A percentile compares a stretch with the other conserved stretches of the same genome.
Conservation (phyloP, 106 monocot genomes). For the Cymbidium sinense region DNA sequence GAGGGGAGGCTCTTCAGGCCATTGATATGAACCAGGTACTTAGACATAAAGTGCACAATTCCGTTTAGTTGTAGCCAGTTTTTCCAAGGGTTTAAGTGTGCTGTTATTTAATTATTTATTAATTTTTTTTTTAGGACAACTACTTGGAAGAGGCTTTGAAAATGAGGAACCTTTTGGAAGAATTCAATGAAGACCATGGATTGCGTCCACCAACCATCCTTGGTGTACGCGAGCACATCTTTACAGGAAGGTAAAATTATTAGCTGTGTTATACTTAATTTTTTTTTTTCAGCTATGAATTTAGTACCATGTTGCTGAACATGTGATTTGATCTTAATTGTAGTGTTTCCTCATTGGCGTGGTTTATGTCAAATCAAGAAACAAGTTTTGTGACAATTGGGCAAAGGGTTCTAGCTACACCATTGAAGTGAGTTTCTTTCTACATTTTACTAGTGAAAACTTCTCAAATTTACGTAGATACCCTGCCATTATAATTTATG, state of each 20-base stretch:
- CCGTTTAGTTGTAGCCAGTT: not conserved
- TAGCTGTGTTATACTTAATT: not conserved
- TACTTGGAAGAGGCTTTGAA: constrained; percentile 96
- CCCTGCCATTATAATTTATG: too few relatives aligned
- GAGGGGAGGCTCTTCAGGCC: constrained; percentile 96
- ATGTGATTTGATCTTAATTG: constrained; percentile 11
- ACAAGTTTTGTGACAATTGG: constrained; percentile 97
- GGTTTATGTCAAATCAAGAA: constrained; percentile 98
- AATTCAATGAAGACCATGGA: constrained; percentile 95
- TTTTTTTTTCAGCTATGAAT: too few relatives aligned
- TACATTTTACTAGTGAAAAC: too few relatives aligned
- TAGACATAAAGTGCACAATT: not conserved
- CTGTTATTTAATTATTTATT: not conserved
- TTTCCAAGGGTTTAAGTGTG: not conserved
- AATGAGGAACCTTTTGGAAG: constrained; percentile 96
- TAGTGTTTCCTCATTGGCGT: constrained; percentile 94
- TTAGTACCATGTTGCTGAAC: not conserved
- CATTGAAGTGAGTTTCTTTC: constrained; percentile 65
- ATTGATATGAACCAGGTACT: constrained; percentile 97
- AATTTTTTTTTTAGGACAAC: constrained; percentile 49
- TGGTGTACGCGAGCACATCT: constrained; percentile 96
- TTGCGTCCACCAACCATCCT: constrained; percentile 83
- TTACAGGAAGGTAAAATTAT: constrained; percentile 71
- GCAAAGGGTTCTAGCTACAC: constrained; percentile 77
- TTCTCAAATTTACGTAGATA: too few relatives aligned